A percentile compares a stretch with the other conserved stretches of the same genome.
Conservation (phyloP, 176 grass and related monocot genomes). For the Neostapfia colusana region DNA sequence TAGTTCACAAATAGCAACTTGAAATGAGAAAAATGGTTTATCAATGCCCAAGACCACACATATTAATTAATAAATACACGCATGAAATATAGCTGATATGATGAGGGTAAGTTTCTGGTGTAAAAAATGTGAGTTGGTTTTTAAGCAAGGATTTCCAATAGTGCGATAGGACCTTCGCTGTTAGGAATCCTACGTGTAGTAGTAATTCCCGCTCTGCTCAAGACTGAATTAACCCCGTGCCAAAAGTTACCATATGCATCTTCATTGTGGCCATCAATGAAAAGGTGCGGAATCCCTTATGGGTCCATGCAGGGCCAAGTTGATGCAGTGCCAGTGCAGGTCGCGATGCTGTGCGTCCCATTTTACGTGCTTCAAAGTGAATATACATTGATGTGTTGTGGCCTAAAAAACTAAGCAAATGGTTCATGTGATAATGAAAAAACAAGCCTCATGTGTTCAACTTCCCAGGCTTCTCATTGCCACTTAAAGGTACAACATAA, state of each 20-base stretch:
- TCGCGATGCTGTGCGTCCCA: not conserved
- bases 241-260: not conserved
- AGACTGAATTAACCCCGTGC: not conserved
- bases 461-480: not conserved
- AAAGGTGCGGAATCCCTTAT: constrained; percentile 2
- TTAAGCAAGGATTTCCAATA: not conserved
- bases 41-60: not conserved
- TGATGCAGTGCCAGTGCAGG: not conserved
- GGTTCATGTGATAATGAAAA: constrained; percentile 10
- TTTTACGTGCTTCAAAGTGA: not conserved
- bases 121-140: not conserved
- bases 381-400: not conserved
- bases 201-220: not conserved
- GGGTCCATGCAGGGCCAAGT: not conserved
- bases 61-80: not conserved
- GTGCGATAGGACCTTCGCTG: not conserved
- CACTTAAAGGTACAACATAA: not conserved
- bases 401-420: not conserved
- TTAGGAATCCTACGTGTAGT: not conserved
- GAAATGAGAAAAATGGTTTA: not conserved
- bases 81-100: constrained; percentile 5
- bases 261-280: not conserved
- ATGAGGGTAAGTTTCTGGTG: not conserved
- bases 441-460: no score
- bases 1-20: not conserved